A percentile compares a stretch with the other conserved stretches of the same genome.
These are phyloP conservation scores for Achaetomium macrosporum DNA, from an alignment of 2,329 filamentous ascomycete genomes.

Conservation along the genomic window DNA sequence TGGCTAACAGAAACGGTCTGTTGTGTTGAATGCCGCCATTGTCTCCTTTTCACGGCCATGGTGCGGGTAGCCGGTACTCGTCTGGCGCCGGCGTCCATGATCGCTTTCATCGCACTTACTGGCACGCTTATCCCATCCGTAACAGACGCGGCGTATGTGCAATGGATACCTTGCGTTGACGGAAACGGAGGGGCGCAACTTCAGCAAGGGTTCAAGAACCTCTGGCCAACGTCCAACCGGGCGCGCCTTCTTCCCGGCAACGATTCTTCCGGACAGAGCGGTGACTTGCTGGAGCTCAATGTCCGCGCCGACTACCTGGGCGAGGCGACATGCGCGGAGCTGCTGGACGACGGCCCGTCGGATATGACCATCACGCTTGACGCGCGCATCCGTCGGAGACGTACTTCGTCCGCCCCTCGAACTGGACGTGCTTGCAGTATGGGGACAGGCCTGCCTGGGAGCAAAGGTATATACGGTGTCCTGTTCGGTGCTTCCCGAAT, in stretches of 20 bases:
- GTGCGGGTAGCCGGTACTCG: no score
- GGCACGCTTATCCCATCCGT: background rate
- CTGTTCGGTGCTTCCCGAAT: no score
- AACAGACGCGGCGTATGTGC: constrained; percentile 1
- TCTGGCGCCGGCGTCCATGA: no score
- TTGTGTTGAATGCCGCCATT: no score
- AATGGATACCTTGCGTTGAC: background rate
- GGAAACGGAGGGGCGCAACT: background rate
- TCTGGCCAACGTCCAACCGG: background rate
- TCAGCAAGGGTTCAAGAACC: background rate
- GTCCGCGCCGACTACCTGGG: background rate
- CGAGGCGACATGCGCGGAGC: background rate
- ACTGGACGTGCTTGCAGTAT: constrained; percentile 1
- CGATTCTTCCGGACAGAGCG: background rate
- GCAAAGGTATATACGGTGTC: background rate
- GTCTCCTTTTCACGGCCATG: no score
- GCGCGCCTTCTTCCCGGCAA: background rate
- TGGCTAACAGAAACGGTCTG: no score
- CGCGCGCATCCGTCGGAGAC: background rate
- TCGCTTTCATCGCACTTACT: background rate
- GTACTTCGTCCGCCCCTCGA: background rate
- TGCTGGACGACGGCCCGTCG: background rate
- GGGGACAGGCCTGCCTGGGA: background rate
- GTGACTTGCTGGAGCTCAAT: background rate
- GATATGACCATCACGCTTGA: background rate